Percentiles rank a stretch among this genome's conserved stretches.
Conservation (phyloP, 1,284 basidiomycete genomes). For the Singerocomus rubriflavus region DNA sequence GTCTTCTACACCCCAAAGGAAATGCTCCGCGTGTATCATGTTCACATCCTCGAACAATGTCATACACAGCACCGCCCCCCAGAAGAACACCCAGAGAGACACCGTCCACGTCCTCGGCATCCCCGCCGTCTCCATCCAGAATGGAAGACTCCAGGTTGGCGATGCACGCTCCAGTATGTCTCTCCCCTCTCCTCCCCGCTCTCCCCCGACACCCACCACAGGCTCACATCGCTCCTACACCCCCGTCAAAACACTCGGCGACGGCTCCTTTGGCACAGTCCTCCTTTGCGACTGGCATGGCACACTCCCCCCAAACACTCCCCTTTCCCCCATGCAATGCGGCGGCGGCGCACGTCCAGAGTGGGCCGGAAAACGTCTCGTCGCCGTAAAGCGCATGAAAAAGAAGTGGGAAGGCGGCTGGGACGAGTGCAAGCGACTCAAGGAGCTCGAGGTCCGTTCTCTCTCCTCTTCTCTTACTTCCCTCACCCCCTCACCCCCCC, state of each 20-base stretch:
- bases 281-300: constrained; percentile 99
- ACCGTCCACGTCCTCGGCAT: constrained; percentile 64
- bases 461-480: constrained; percentile 10
- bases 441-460: constrained; percentile 86
- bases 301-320: constrained; percentile 83
- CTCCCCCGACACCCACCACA: constrained; percentile 20
- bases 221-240: constrained; percentile 60
- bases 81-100: constrained; percentile 41
- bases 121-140: constrained; percentile 67
- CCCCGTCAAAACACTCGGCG: constrained; percentile 87
- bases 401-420: constrained; percentile 96
- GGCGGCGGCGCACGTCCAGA: constrained; percentile 86
- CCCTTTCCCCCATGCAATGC: constrained; percentile 89
- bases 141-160: constrained; percentile 67
- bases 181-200: constrained; percentile 9
- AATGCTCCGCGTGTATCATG: constrained; percentile 62
- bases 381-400: constrained; percentile 99
- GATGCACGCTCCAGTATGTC: constrained; percentile 64
- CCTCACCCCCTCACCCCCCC: constrained; percentile 8
- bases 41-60: constrained; percentile 55
- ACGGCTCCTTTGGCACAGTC: constrained; percentile 97
- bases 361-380: constrained; percentile 91
- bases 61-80: constrained; percentile 35
- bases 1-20: constrained; percentile 28
- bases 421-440: constrained; percentile 93